Conservation (phyloP, 352 stramenopile species). For the Phytophthora hibernalis region DNA sequence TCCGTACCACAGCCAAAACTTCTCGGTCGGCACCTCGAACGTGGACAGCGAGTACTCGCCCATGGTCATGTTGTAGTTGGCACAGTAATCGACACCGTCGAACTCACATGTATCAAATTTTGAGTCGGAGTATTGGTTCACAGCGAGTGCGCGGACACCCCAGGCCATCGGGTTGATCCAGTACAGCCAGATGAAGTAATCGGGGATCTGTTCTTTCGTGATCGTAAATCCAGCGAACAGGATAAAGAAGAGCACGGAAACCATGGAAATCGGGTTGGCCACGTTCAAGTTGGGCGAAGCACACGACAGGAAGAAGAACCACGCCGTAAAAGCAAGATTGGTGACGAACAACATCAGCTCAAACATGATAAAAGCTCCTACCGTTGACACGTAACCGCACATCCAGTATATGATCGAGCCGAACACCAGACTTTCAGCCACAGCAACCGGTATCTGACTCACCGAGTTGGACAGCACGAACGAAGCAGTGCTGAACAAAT, state of each 20-base stretch:
- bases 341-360: conserved; percentile 40
- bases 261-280: conserved; percentile 26
- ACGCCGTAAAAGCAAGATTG: conserved; percentile 38
- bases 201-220: conserved; percentile 33
- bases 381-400: conserved; percentile 49
- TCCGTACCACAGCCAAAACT: conserved; percentile 32
- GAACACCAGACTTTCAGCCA: conserved; percentile 70
- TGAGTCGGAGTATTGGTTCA: conserved; percentile 34
- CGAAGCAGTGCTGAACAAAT: conserved; percentile 77
- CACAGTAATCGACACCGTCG: conserved; percentile 24
- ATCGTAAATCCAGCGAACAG: conserved; percentile 32
- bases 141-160: conserved; percentile 19
- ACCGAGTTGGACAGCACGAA: conserved; percentile 60
- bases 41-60: conserved; percentile 13
- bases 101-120: conserved; percentile 29
- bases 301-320: conserved; percentile 31
- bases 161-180: conserved; percentile 36
- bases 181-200: conserved; percentile 41
- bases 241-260: conserved; percentile 33
- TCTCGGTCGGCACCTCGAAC: conserved; percentile 26
- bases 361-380: conserved; percentile 45
- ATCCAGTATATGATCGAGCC: conserved; percentile 86
- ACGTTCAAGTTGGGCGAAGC: conserved; percentile 28
- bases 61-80: conserved; percentile 12
- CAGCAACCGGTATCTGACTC: conserved; percentile 38